Percentiles rank a stretch among this genome's conserved stretches.
Conservation (phyloP, 2,329 filamentous ascomycete species). For the Exserohilum rostratum region DNA sequence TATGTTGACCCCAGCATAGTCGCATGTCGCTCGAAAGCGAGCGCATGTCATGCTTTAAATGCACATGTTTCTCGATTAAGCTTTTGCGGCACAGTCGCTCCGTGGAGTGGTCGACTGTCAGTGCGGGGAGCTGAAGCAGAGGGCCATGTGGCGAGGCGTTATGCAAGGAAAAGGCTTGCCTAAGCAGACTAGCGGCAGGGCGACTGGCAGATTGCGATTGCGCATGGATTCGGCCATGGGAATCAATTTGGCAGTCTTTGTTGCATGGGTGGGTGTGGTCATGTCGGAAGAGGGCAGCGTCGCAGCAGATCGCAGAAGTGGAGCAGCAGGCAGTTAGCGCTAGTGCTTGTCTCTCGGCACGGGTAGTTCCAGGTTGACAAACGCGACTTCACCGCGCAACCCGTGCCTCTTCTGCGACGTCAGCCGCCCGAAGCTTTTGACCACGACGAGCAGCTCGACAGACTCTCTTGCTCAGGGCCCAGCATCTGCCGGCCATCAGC, state of each 20-base stretch:
- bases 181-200: not conserved
- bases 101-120: not conserved
- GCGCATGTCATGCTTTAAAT: not conserved
- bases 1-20: not conserved
- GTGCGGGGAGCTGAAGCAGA: not conserved
- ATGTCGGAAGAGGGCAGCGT: conserved; percentile 6
- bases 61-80: not conserved
- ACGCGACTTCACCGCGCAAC: conserved; percentile 30
- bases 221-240: not conserved
- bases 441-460: conserved; percentile 27
- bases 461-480: conserved; percentile 20
- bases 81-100: not conserved
- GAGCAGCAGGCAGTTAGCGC: conserved; percentile 12
- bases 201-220: not conserved
- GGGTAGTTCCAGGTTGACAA: conserved; percentile 17
- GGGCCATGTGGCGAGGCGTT: not conserved
- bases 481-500: conserved; percentile 12
- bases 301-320: conserved; percentile 2
- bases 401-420: conserved; percentile 29
- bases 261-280: not conserved
- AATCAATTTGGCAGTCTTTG: too few species aligned
- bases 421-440: conserved; percentile 23
- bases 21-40: not conserved
- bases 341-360: conserved; percentile 26
- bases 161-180: not conserved